phyloP scores from a whole-genome alignment of 257 asterid species.

The Cynanchum wilfordii region DNA sequence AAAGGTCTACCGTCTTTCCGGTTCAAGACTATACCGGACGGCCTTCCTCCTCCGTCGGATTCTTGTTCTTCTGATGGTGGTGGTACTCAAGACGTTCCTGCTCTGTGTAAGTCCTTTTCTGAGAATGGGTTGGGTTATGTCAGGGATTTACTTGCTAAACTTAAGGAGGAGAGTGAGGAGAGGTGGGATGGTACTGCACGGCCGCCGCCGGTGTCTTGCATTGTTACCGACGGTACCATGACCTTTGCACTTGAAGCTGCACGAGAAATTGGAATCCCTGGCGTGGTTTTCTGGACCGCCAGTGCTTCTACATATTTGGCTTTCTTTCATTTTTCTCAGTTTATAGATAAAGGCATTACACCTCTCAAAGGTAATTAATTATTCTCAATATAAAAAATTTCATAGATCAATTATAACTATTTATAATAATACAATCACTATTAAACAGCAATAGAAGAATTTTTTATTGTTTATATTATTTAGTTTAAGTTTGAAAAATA shows the following conservation, averaged over 20 bases:
- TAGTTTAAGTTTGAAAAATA: no score
- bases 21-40: slow-evolving; percentile 53
- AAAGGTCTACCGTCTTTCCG: slow-evolving; percentile 30
- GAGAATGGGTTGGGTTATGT: slow-evolving; percentile 31
- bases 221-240: slow-evolving; percentile 51
- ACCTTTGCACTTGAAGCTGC: slow-evolving; percentile 47
- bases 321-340: slow-evolving; percentile 2
- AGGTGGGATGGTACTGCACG: no score
- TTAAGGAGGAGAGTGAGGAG: slow-evolving; percentile 15
- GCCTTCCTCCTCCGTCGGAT: slow-evolving; percentile 44
- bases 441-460: no score
- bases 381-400: neutral
- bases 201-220: slow-evolving; percentile 46
- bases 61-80: slow-evolving; percentile 3
- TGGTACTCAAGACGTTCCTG: slow-evolving; percentile 39
- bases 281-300: slow-evolving; percentile 44
- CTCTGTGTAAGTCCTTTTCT: slow-evolving; percentile 27
- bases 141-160: slow-evolving; percentile 29
- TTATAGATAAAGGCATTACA: slow-evolving; percentile 31
- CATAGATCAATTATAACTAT: no score
- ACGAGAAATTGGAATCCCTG: no score
- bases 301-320: slow-evolving; percentile 39
- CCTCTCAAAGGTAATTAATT: slow-evolving; percentile 54
- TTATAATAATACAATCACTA: no score
- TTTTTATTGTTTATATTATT: no score